A percentile compares a stretch with the other conserved stretches of the same genome.
Conservation (phyloP, 179 eudicot genomes). For the Beta macrorhiza region DNA sequence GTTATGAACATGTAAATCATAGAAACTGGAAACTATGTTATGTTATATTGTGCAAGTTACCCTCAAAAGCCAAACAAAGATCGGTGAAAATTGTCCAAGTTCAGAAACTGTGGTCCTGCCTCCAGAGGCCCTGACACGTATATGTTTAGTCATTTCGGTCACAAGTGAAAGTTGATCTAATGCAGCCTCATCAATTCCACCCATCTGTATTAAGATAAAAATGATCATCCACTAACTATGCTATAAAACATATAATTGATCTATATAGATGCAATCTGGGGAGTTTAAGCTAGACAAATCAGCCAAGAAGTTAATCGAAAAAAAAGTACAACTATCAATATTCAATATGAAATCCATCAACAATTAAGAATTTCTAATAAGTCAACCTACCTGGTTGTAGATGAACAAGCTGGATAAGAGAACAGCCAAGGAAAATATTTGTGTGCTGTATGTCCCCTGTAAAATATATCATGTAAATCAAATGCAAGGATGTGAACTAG, state of each 20-base stretch:
- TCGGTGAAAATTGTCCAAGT: constrained; percentile 91
- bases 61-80: constrained; percentile 97
- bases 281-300: constrained; percentile 1
- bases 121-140: constrained; percentile 92
- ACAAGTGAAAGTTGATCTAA: constrained; percentile 97
- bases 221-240: not conserved
- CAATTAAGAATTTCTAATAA: not conserved
- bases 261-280: not conserved
- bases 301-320: not conserved
- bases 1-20: constrained; percentile 18
- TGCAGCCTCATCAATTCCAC: constrained; percentile 98
- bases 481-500: constrained; percentile 7
- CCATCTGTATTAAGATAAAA: constrained; percentile 61
- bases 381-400: constrained; percentile 74
- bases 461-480: constrained; percentile 4
- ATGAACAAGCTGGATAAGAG: constrained; percentile 95
- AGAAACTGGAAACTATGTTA: constrained; percentile 5
- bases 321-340: constrained; percentile 3
- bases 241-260: constrained; percentile 8
- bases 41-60: constrained; percentile 39
- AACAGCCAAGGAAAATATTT: constrained; percentile 91
- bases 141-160: constrained; percentile 96
- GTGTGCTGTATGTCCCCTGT: constrained; percentile 98
- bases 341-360: constrained; percentile 4
- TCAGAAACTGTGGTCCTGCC: constrained; percentile 80